phyloP scores from a whole-genome alignment of 1,139 yeast genomes.

The Groenewaldozyma auringiensis region DNA sequence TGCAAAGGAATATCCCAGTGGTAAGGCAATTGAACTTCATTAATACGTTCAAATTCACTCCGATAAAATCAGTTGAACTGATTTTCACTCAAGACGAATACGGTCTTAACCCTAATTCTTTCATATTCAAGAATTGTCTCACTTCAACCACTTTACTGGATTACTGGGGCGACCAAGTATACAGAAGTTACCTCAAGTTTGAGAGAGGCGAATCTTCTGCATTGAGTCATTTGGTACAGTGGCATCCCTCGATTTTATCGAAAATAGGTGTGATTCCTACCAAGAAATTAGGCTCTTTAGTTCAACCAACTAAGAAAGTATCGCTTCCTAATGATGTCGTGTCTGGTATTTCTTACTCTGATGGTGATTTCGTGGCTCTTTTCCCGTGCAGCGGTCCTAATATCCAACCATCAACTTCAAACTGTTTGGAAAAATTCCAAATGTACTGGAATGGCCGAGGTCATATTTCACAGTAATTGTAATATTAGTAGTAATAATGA shows the following conservation, averaged over 20 bases:
- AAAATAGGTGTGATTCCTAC: constrained; percentile 66
- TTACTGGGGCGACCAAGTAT: constrained; percentile 65
- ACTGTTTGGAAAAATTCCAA: constrained; percentile 29
- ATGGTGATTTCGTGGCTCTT: constrained; percentile 33
- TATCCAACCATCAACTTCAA: constrained; percentile 9
- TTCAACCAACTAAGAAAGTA: constrained; percentile 19
- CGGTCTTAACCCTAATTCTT: constrained; percentile 59
- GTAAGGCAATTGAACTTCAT: constrained; percentile 37
- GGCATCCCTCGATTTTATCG: constrained; percentile 80
- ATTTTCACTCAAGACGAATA: constrained; percentile 59
- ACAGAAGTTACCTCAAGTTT: constrained; percentile 57
- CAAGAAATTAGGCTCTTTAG: constrained; percentile 35
- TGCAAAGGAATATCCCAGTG: constrained; percentile 60
- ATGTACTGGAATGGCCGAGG: constrained; percentile 27
- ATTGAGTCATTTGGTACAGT: constrained; percentile 73
- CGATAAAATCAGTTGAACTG: constrained; percentile 46
- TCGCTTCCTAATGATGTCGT: constrained; percentile 11
- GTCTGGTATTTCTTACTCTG: constrained; percentile 16
- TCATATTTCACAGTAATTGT: constrained; percentile 8
- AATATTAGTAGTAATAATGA: no score
- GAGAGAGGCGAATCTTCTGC: constrained; percentile 48
- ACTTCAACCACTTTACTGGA: constrained; percentile 63
- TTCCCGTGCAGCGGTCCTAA: constrained; percentile 23
- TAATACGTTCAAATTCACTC: constrained; percentile 58
- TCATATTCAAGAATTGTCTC: constrained; percentile 57